Evolutionary conservation across 495 filamentous ascomycete species (phyloP).

Genomic region (Neurospora sp.): DNA sequence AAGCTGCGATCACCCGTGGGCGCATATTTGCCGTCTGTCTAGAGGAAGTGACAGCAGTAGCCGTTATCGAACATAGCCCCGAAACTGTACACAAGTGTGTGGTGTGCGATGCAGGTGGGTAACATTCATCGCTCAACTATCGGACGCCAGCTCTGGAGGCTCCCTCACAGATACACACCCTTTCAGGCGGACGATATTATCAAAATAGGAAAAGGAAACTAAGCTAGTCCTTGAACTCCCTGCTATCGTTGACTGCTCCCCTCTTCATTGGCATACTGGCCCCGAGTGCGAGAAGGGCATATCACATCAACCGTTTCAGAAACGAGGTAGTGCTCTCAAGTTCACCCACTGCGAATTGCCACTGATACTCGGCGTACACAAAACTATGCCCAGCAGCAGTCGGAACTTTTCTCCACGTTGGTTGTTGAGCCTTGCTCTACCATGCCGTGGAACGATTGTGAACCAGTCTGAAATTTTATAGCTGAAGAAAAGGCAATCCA

Average conservation of each 20-base stretch:
- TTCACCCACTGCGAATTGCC: not conserved
- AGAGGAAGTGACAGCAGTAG: not conserved
- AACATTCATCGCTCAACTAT: not conserved
- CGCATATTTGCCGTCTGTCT: not conserved
- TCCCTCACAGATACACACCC: not conserved
- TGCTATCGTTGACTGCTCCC: not conserved
- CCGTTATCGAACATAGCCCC: not conserved
- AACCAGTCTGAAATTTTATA: not conserved
- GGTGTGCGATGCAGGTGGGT: not conserved
- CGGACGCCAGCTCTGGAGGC: not conserved
- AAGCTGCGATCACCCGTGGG: not conserved
- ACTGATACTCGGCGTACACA: not conserved
- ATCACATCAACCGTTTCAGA: not conserved
- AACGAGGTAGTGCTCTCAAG: not conserved
- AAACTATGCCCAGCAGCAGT: not conserved
- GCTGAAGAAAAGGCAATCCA: not conserved
- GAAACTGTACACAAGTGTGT: not conserved
- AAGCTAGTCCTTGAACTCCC: not conserved
- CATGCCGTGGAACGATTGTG: not conserved
- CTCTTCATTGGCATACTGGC: not conserved
- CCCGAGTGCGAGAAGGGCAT: not conserved
- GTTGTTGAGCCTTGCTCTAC: not conserved
- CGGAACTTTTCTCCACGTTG: not conserved
- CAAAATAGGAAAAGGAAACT: not conserved
- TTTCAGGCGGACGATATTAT: not conserved